Conservation (phyloP, 352 stramenopile species). For the Pythium volutum region DNA sequence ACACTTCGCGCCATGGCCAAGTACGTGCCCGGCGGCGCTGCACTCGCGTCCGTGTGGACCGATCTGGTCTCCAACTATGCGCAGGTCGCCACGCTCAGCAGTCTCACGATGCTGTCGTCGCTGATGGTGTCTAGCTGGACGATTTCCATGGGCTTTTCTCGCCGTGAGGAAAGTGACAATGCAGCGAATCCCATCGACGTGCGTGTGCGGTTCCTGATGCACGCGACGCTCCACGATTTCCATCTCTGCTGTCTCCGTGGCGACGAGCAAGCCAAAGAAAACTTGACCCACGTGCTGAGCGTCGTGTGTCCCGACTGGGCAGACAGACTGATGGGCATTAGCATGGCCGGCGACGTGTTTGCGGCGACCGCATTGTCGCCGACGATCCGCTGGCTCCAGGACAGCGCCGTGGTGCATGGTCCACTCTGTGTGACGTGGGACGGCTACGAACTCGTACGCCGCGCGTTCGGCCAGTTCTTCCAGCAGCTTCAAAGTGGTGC, state of each 20-base stretch:
- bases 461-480: conserved; percentile 7
- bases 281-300: conserved; percentile 1
- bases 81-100: conserved; percentile 35
- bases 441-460: conserved; percentile 5
- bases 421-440: conserved; percentile 16
- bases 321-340: conserved; percentile 9
- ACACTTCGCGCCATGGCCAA: conserved; percentile 21
- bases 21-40: conserved; percentile 19
- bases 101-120: conserved; percentile 33
- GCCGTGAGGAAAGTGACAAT: background rate
- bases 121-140: conserved; percentile 41
- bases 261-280: background rate
- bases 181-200: conserved; percentile 23
- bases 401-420: background rate
- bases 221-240: conserved; percentile 36
- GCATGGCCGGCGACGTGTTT: conserved; percentile 20
- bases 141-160: conserved; percentile 48
- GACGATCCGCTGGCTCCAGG: background rate
- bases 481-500: conserved; percentile 13
- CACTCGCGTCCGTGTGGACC: conserved; percentile 34
- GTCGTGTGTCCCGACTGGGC: conserved; percentile 12
- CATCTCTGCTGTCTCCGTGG: conserved; percentile 8
- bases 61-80: conserved; percentile 19
- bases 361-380: background rate
- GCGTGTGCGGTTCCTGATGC: conserved; percentile 33